Percentiles rank a stretch among this genome's conserved stretches.
These are phyloP conservation scores for Skeletonema tropicum DNA, from an alignment of 108 stramenopile genomes.

Conservation along the genomic window DNA sequence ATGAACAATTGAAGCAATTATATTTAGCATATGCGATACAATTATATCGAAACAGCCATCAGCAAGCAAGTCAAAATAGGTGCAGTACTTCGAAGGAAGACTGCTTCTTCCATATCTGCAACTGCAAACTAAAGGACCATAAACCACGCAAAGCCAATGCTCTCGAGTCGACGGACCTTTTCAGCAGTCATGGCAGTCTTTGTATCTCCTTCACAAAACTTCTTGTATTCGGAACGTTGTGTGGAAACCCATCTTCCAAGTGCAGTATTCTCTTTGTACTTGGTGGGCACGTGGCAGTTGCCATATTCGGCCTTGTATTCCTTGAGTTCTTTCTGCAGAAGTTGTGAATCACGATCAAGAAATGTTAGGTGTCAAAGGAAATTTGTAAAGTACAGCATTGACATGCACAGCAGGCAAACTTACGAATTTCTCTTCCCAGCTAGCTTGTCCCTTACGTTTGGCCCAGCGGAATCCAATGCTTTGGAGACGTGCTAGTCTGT, in stretches of 20 bases:
- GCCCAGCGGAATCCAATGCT: slow-evolving; percentile 49
- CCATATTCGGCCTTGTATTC: slow-evolving; percentile 33
- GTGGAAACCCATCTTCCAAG: slow-evolving; percentile 58
- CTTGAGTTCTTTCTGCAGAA: slow-evolving; percentile 25
- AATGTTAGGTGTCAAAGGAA: neutral
- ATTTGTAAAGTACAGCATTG: neutral
- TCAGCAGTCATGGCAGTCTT: slow-evolving; percentile 51
- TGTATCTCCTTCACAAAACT: slow-evolving; percentile 35
- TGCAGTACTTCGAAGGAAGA: neutral
- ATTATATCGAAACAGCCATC: neutral
- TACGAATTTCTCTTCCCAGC: slow-evolving; percentile 54
- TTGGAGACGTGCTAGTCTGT: slow-evolving; percentile 26
- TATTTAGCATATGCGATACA: neutral
- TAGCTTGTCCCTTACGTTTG: slow-evolving; percentile 54
- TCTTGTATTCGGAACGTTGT: slow-evolving; percentile 54
- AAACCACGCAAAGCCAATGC: slow-evolving; percentile 22
- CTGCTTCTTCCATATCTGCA: no score
- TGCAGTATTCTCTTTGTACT: slow-evolving; percentile 46
- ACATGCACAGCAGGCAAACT: neutral
- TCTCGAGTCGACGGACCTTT: slow-evolving; percentile 27
- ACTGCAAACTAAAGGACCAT: slow-evolving; percentile 23
- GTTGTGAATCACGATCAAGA: neutral
- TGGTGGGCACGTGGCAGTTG: slow-evolving; percentile 47
- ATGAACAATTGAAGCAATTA: neutral
- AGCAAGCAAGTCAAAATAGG: neutral